Conservation (phyloP, 345 rosid genomes). For the Populus tremula region DNA sequence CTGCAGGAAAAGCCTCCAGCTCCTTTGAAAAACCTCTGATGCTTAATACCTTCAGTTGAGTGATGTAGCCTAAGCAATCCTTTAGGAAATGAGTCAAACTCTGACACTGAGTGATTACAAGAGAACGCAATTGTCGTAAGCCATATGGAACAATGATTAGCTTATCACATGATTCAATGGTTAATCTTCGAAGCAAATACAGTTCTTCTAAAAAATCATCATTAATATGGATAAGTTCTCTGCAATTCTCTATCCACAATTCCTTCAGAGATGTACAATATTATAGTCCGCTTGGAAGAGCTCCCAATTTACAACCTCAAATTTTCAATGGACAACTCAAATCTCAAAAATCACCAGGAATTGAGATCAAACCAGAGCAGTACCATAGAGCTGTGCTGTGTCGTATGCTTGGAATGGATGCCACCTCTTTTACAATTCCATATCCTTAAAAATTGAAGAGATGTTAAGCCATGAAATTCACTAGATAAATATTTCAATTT, state of each 20-base stretch:
- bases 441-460: not conserved
- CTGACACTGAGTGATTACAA: not conserved
- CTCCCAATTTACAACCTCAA: not conserved
- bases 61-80: not conserved
- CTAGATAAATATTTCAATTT: not conserved
- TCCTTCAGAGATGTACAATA: constrained; percentile 4
- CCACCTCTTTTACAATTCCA: not conserved
- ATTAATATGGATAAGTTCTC: not conserved
- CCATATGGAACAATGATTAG: not conserved
- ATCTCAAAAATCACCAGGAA: not conserved
- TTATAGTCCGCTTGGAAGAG: constrained; percentile 7
- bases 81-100: not conserved
- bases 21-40: constrained; percentile 2
- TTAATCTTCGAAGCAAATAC: too few relatives aligned
- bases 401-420: not conserved
- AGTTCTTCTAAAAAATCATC: not conserved
- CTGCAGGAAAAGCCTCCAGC: not conserved
- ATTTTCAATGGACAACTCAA: not conserved
- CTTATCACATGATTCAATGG: too few relatives aligned
- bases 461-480: not conserved
- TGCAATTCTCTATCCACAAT: not conserved
- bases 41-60: constrained; percentile 2
- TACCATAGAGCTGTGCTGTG: not conserved
- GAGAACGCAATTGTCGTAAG: constrained; percentile 2
- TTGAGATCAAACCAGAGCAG: not conserved